Evolutionary conservation across 345 rosid species (phyloP).

Genomic region (Hibiscus mutabilis): DNA sequence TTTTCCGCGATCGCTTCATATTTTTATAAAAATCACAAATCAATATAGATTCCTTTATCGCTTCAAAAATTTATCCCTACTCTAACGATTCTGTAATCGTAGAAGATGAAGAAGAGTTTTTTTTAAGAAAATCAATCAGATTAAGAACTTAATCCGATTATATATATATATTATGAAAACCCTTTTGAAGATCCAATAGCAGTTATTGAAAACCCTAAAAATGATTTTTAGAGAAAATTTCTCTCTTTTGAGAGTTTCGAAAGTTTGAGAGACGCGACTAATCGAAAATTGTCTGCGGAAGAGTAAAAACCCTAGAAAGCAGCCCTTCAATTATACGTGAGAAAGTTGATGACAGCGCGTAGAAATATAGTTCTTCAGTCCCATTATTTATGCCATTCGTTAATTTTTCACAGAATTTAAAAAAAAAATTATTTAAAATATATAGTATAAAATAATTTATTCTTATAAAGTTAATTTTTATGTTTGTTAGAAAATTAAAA

Average conservation of each 20-base stretch:
- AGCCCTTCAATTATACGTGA: neutral
- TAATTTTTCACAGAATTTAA: no score
- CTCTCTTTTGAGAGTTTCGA: neutral
- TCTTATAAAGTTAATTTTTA: no score
- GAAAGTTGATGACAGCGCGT: neutral
- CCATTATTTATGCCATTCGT: no score
- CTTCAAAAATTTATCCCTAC: neutral
- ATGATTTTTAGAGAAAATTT: neutral
- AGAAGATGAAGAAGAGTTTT: neutral
- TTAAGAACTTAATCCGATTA: conserved; percentile 7
- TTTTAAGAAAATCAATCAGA: neutral
- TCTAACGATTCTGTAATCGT: neutral
- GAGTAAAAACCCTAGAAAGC: neutral
- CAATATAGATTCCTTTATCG: conserved; percentile 5
- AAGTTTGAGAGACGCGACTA: neutral
- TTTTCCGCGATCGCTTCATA: conserved; percentile 50
- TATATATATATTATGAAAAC: neutral
- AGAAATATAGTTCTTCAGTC: neutral
- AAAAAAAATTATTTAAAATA: no score
- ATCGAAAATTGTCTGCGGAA: neutral
- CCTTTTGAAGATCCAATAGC: neutral
- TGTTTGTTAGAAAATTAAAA: no score
- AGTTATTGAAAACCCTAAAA: neutral
- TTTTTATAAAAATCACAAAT: conserved; percentile 1
- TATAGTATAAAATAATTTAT: neutral